Evolutionary conservation across 176 grass and related monocot species (phyloP).

Genomic region (Pharus latifolius): DNA sequence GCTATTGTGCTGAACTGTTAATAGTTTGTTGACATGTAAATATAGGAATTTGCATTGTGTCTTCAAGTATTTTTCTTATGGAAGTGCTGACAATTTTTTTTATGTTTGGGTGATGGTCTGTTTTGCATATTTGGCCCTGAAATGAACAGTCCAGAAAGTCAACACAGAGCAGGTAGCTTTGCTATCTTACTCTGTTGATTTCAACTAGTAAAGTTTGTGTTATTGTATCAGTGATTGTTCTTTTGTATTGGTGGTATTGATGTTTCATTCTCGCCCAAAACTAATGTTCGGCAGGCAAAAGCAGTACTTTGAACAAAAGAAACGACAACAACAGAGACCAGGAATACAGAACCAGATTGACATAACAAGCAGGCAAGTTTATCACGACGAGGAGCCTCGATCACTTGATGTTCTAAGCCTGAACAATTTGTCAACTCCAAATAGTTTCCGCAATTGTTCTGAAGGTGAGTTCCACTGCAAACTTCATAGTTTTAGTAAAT

Average conservation of each 20-base stretch:
- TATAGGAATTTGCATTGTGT: not conserved
- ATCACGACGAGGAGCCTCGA: constrained; percentile 29
- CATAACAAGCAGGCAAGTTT: constrained; percentile 2
- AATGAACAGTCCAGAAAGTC: constrained; percentile 70
- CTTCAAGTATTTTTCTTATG: not conserved
- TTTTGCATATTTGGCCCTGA: constrained; percentile 20
- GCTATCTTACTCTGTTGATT: not conserved
- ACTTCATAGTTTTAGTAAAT: not conserved
- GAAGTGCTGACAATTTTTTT: not conserved
- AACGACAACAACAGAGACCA: constrained; percentile 45
- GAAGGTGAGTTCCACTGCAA: constrained; percentile 33
- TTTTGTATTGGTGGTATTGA: not conserved
- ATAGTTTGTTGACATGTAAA: not conserved
- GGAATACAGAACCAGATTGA: constrained; percentile 32
- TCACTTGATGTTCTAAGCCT: constrained; percentile 80
- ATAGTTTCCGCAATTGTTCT: constrained; percentile 4
- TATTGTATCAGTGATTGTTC: not conserved
- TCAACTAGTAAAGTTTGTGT: not conserved
- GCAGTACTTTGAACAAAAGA: constrained; percentile 94
- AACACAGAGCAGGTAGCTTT: constrained; percentile 69
- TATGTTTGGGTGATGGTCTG: not conserved
- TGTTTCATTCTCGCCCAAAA: not conserved
- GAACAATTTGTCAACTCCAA: constrained; percentile 50
- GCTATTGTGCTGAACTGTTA: not conserved
- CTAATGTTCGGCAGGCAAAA: constrained; percentile 54